These are phyloP conservation scores for Ilex paraguariensis DNA, from an alignment of 305 asterid species.

Conservation along the genomic window DNA sequence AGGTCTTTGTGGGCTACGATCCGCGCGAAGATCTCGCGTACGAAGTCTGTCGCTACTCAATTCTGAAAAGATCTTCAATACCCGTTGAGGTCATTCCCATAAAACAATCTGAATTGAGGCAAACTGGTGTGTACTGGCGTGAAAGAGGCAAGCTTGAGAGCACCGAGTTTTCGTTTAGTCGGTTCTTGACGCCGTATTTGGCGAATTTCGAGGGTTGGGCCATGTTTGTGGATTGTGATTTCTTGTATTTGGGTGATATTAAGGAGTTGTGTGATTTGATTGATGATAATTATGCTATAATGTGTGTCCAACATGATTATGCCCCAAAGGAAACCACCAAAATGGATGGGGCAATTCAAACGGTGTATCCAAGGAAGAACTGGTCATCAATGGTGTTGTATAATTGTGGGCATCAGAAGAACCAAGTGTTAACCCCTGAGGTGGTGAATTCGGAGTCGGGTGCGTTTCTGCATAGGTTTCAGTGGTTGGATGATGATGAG, in stretches of 20 bases:
- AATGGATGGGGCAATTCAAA: slow-evolving; percentile 90
- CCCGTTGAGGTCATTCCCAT: slow-evolving; percentile 68
- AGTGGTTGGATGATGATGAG: slow-evolving; percentile 70
- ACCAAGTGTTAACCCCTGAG: slow-evolving; percentile 56
- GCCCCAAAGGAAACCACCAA: slow-evolving; percentile 80
- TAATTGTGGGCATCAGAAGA: slow-evolving; percentile 76
- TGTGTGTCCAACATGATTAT: slow-evolving; percentile 90
- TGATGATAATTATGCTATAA: slow-evolving; percentile 65
- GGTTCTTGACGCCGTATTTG: slow-evolving; percentile 68
- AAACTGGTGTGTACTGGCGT: slow-evolving; percentile 67
- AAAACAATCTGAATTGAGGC: slow-evolving; percentile 68
- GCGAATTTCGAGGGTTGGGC: slow-evolving; percentile 78
- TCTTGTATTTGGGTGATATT: slow-evolving; percentile 61
- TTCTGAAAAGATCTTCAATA: slow-evolving; percentile 63
- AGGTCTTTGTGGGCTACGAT: slow-evolving; percentile 82
- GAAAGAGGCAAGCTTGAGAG: slow-evolving; percentile 81
- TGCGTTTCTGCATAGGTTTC: slow-evolving; percentile 83
- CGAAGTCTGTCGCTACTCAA: slow-evolving; percentile 73
- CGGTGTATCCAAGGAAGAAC: slow-evolving; percentile 81
- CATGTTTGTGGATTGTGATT: slow-evolving; percentile 89
- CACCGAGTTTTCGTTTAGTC: slow-evolving; percentile 80
- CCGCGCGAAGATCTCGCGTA: slow-evolving; percentile 71
- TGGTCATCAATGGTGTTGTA: slow-evolving; percentile 97
- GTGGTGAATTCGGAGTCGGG: slow-evolving; percentile 72
- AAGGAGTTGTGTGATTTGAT: slow-evolving; percentile 52